Conservation (phyloP, 176 grass and related monocot species). For the Oropetium thomaeum region DNA sequence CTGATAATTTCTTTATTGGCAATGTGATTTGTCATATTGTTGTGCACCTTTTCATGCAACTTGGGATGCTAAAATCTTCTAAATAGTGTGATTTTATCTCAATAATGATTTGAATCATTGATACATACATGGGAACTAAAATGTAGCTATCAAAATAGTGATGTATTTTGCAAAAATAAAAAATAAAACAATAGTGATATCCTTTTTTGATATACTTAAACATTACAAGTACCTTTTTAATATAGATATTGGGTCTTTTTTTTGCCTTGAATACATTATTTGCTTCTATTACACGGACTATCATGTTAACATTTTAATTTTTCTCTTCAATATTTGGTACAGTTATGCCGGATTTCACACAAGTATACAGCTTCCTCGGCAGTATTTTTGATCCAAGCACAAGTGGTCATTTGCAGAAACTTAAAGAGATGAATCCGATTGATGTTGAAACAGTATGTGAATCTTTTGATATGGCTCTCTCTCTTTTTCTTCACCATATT, state of each 20-base stretch:
- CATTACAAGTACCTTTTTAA: conserved; percentile 21
- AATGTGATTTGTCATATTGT: not conserved
- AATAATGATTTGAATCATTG: not conserved
- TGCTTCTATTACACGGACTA: not conserved
- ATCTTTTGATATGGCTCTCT: not conserved
- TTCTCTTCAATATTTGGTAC: conserved; percentile 26
- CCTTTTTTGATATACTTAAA: not conserved
- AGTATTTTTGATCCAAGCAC: conserved; percentile 96
- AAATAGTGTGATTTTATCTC: not conserved
- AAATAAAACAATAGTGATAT: too few relatives aligned
- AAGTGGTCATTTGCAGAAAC: conserved; percentile 84
- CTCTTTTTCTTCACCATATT: conserved; percentile 7
- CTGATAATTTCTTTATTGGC: not conserved
- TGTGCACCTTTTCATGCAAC: conserved; percentile 14
- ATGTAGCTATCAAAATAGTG: conserved; percentile 5
- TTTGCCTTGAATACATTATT: conserved; percentile 13
- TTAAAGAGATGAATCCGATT: conserved; percentile 99
- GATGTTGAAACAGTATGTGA: conserved; percentile 95
- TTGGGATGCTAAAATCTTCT: conserved; percentile 15
- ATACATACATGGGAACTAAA: not conserved
- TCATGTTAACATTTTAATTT: conserved; percentile 14
- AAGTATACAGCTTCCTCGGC: conserved; percentile 89
- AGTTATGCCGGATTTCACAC: conserved; percentile 95
- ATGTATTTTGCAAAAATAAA: too few relatives aligned
- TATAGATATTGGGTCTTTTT: not conserved